Evolutionary conservation across 2,329 filamentous ascomycete species (phyloP).

Genomic region (Aspergillus eucalypticola): DNA sequence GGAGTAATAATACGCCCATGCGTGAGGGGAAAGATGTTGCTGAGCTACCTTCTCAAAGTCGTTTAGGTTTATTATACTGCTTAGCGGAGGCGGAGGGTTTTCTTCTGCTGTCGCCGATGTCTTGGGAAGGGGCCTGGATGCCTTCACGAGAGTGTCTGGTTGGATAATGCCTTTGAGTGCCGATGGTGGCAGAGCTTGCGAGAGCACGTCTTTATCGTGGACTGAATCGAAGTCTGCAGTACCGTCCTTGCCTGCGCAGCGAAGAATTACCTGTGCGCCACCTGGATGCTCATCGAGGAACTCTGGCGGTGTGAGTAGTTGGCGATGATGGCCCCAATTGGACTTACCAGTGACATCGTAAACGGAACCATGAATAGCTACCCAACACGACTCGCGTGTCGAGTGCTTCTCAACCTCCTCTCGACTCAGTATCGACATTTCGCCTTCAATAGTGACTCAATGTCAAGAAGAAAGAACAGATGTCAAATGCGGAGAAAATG

Average conservation of each 20-base stretch:
- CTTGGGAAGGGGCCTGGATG: background rate
- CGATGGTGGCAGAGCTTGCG: conserved; percentile 27
- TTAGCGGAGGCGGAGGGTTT: conserved; percentile 27
- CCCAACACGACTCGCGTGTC: conserved; percentile 52
- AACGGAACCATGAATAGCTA: conserved; percentile 53
- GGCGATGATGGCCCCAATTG: background rate
- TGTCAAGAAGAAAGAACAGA: background rate
- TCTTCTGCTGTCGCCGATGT: background rate
- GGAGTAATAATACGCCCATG: conserved; percentile 50
- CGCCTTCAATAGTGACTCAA: background rate
- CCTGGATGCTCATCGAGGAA: conserved; percentile 38
- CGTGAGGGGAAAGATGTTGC: conserved; percentile 28
- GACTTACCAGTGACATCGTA: conserved; percentile 50
- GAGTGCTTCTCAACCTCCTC: conserved; percentile 54
- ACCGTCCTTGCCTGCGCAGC: conserved; percentile 37
- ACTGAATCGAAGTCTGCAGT: conserved; percentile 39
- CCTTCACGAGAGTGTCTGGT: conserved; percentile 4
- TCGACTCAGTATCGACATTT: conserved; percentile 40
- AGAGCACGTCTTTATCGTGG: conserved; percentile 33
- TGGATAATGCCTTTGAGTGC: conserved; percentile 31
- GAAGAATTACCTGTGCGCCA: conserved; percentile 35
- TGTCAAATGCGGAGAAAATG: background rate
- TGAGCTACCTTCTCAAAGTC: conserved; percentile 43
- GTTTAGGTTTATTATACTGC: conserved; percentile 36
- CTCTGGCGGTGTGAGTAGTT: conserved; percentile 20